Evolutionary conservation across 2,329 filamentous ascomycete genomes (phyloP).

Genomic region (Stagonosporopsis rhizophila): DNA sequence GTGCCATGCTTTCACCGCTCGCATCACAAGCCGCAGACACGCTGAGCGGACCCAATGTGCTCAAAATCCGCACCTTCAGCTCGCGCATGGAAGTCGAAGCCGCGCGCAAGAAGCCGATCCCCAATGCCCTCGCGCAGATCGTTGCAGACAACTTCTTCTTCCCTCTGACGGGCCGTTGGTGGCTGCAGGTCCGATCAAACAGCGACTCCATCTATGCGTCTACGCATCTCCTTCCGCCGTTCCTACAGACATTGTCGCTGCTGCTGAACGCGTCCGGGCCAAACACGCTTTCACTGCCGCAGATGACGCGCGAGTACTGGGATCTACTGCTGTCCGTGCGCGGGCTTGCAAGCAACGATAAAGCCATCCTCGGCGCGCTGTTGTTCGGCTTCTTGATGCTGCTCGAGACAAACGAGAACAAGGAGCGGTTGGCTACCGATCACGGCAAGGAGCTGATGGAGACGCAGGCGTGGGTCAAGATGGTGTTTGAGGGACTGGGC

Average conservation of each 20-base stretch:
- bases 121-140: slow-evolving; percentile 79
- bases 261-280: slow-evolving; percentile 84
- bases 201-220: slow-evolving; percentile 70
- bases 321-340: slow-evolving; percentile 78
- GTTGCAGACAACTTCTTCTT: slow-evolving; percentile 83
- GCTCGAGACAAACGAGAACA: slow-evolving; percentile 80
- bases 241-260: slow-evolving; percentile 84
- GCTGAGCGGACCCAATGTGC: slow-evolving; percentile 76
- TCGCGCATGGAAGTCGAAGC: slow-evolving; percentile 74
- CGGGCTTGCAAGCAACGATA: slow-evolving; percentile 60
- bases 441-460: slow-evolving; percentile 82
- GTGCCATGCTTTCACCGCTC: slow-evolving; percentile 78
- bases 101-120: slow-evolving; percentile 65
- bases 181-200: slow-evolving; percentile 64
- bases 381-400: slow-evolving; percentile 81
- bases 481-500: slow-evolving; percentile 68
- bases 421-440: slow-evolving; percentile 74
- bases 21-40: slow-evolving; percentile 83
- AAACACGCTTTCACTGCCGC: slow-evolving; percentile 74
- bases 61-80: slow-evolving; percentile 91
- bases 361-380: slow-evolving; percentile 73
- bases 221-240: slow-evolving; percentile 77
- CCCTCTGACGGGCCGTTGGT: slow-evolving; percentile 82
- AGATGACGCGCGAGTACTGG: slow-evolving; percentile 86
- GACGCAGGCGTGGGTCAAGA: slow-evolving; percentile 83